A percentile compares a stretch with the other conserved stretches of the same genome.
Evolutionary conservation across 345 rosid species (phyloP).

Genomic region (Turritis glabra): DNA sequence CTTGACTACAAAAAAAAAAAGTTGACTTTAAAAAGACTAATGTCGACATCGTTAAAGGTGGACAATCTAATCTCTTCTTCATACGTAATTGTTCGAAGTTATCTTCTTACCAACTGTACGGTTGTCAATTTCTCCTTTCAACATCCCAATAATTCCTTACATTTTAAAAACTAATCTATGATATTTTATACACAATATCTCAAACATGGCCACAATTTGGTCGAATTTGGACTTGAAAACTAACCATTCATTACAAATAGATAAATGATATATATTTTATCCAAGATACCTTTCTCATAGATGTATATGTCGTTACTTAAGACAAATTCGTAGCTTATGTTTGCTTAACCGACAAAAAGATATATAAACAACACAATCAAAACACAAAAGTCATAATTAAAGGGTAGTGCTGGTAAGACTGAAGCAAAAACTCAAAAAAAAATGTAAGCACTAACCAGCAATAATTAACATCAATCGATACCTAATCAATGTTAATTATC

Average conservation of each 20-base stretch:
- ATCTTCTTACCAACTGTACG: conserved; percentile 20
- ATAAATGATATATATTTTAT: not conserved
- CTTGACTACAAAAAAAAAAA: not conserved
- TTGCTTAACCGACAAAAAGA: conserved; percentile 32
- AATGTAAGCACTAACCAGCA: conserved; percentile 35
- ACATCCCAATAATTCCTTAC: conserved; percentile 17
- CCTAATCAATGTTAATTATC: conserved; percentile 45
- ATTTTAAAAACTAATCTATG: not conserved
- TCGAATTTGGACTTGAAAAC: not conserved
- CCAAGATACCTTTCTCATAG: not conserved
- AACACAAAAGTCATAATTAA: conserved; percentile 30
- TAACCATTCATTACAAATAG: not conserved
- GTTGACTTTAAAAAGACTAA: conserved; percentile 5
- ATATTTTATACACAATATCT: not conserved
- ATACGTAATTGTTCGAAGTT: conserved; percentile 20
- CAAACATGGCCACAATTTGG: conserved; percentile 4
- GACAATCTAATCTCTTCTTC: conserved; percentile 14
- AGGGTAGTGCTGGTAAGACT: conserved; percentile 21
- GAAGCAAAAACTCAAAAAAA: not conserved
- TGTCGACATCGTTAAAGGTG: conserved; percentile 14
- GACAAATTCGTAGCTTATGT: not conserved
- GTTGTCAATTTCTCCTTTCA: conserved; percentile 19
- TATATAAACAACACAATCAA: not conserved
- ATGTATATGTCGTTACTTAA: not conserved
- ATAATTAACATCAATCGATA: conserved; percentile 35